Base-by-base conservation (phyloP, 306 rosid genomes). In the Cicer yamashitae region DNA sequence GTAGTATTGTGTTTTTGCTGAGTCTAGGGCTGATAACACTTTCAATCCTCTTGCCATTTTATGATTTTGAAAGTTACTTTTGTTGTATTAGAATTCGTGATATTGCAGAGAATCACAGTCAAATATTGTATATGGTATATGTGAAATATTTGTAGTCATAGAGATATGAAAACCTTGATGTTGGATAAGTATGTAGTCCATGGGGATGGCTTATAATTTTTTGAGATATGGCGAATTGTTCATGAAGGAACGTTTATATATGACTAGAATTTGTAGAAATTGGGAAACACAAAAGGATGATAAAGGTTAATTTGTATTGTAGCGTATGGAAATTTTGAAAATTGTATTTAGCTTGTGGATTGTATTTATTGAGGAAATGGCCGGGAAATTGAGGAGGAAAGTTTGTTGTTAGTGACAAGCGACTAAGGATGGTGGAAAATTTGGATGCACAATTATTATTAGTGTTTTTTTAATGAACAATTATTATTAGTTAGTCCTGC, bases 1-100 rank as follows among this genome's bases (percentile, higher is more conserved):
- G 76, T 90, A 92, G 64, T 80, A 83, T 18, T 92, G 96, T 9
- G 91, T 92, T 72, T 13, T 88, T 0, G 97, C 96, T 2, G 85
- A 41, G 84, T 92, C 97, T 0, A 92, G 93, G 0, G 91, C 89
- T 0, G 88, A 88, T 1, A 92, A 90, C 8, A 92, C 96, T 67
- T 79, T 87, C 66, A 89, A 76, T 25, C 73, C 22, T 67, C 80
- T 82, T 80, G 86, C 88, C 84, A 79, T 81, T 37, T 1, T 52
- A 3, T 10, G 43, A 34, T 34, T 60, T 60, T 60, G 45, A 60
- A 6, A 13, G 1, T 30, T 60, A 2, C 2, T 8, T 15, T 3
- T 52, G 18, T 15, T 25, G 5, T 30, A 30, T 30, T 4, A 30
- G 1, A 30, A 3, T 17, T 54, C 6, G 18, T 54, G 7, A 8